Evolutionary conservation across 23 red algal genomes (phyloP), one percentile per base, ranked within the genome.

Genomic region (Gracilaria caudata): DNA sequence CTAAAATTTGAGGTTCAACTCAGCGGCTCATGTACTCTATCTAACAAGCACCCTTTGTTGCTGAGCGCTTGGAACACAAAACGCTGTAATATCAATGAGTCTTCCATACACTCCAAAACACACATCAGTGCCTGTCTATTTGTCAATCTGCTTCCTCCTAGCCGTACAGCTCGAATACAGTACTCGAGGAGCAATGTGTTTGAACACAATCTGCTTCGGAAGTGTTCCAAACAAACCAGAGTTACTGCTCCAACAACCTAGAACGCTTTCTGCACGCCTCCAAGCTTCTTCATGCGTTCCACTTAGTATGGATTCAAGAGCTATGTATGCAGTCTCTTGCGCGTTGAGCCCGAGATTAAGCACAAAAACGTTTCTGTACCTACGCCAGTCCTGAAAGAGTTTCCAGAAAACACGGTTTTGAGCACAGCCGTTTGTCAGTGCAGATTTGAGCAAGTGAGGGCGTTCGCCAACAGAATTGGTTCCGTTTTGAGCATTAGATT

Each of bases 141-240:
- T n/a, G n/a, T n/a, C n/a, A n/a, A n/a, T n/a, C n/a, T n/a, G n/a
- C n/a, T n/a, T n/a, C n/a, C n/a, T 45, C 43, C 43, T 45, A 45
- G 4, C 43, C 11, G 43, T 78, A 0, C 33, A 78, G 19, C 33
- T 28, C 35, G 43, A 45, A 0, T 51, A 53, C 73, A 82, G 53
- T 5, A 82, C 16, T n/a, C 35, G 39, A 0, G 79, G 51, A 13
- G 79, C 79, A 82, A 82, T 63, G 34, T 30, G 28, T 12, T 63
- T 61, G 58, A 82, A 82, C 12, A 82, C 79, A 0, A 82, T 51
- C 28, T 82, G 45, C 49, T 61, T 56, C 58, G 79, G 79, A 49
- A 82, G 51, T 23, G 29, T 25, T 21, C 51, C 56, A 53, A 82
- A 64, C 51, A 60, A 37, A 82, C 63, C 63, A 29, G 23, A 49